phyloP scores from a whole-genome alignment of 495 filamentous ascomycete genomes.

The Aspergillus sclerotiicarbonarius region DNA sequence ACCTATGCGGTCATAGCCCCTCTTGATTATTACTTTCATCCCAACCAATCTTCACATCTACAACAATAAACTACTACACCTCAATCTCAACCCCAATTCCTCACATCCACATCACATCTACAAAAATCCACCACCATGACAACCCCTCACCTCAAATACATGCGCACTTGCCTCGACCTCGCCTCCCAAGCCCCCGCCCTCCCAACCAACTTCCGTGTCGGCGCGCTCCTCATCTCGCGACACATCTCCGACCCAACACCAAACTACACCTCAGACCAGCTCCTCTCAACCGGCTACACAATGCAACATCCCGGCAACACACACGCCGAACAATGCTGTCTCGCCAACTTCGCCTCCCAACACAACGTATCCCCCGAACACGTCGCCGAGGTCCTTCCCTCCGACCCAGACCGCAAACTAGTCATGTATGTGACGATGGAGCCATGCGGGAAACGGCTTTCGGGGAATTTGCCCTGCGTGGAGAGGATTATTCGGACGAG shows the following conservation, averaged over 20 bases:
- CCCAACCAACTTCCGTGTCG: conserved; percentile 90
- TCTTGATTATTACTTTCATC: not conserved
- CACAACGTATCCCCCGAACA: conserved; percentile 53
- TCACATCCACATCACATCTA: not conserved
- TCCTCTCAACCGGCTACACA: conserved; percentile 86
- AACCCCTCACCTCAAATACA: conserved; percentile 59
- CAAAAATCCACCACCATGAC: conserved; percentile 9
- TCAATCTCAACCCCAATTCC: not conserved
- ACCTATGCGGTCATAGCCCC: not conserved
- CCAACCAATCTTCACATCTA: not conserved
- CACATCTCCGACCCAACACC: conserved; percentile 29
- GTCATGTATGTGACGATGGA: conserved; percentile 93
- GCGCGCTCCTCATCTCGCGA: conserved; percentile 71
- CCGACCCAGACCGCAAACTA: conserved; percentile 37
- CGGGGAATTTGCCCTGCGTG: conserved; percentile 79
- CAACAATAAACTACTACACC: not conserved
- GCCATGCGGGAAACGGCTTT: conserved; percentile 78
- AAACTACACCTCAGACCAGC: conserved; percentile 41
- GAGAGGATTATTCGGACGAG: conserved; percentile 69
- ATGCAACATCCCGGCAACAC: conserved; percentile 91
- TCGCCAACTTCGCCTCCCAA: conserved; percentile 66
- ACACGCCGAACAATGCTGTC: conserved; percentile 90
- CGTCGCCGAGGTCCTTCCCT: conserved; percentile 55
- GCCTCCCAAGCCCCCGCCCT: conserved; percentile 77
- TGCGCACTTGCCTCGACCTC: conserved; percentile 68